Conservation (phyloP, 1,284 basidiomycete genomes). For the Fomitopsis schrenkii region DNA sequence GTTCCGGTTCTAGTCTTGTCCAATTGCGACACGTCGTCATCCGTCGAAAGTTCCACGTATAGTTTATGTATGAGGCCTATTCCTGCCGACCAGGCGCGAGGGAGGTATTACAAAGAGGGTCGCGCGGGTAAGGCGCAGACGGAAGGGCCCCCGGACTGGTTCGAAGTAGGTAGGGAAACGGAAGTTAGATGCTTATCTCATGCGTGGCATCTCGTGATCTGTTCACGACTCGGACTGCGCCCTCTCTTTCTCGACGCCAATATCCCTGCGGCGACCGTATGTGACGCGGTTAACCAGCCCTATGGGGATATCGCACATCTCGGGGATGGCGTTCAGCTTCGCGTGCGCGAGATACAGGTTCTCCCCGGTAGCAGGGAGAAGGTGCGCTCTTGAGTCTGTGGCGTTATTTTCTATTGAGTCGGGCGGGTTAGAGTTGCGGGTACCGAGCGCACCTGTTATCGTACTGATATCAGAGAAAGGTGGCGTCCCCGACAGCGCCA, state of each 20-base stretch:
- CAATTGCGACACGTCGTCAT: not conserved
- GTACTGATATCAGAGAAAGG: constrained; percentile 60
- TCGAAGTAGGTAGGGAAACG: not conserved
- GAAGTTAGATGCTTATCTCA: not conserved
- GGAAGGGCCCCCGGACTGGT: not conserved
- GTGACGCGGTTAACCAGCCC: constrained; percentile 67
- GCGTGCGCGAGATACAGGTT: constrained; percentile 49
- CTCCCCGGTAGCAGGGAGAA: constrained; percentile 32
- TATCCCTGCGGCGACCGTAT: constrained; percentile 16
- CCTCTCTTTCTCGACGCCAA: not conserved
- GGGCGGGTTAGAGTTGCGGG: not conserved
- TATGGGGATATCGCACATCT: constrained; percentile 79
- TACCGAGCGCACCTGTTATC: constrained; percentile 40
- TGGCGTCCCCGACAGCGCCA: constrained; percentile 72
- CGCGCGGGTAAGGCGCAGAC: not conserved
- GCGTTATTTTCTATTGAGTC: constrained; percentile 10
- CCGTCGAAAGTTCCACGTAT: not conserved
- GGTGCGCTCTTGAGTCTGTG: constrained; percentile 50
- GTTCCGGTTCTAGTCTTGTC: not conserved
- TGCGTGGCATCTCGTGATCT: not conserved
- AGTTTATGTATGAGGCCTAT: not conserved
- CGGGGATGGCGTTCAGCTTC: constrained; percentile 46
- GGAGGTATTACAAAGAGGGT: not conserved
- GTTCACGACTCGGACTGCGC: not conserved
- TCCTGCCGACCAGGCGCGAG: not conserved